Conservation (phyloP, 768 basidiomycete genomes). For the Hypholoma fasciculare region DNA sequence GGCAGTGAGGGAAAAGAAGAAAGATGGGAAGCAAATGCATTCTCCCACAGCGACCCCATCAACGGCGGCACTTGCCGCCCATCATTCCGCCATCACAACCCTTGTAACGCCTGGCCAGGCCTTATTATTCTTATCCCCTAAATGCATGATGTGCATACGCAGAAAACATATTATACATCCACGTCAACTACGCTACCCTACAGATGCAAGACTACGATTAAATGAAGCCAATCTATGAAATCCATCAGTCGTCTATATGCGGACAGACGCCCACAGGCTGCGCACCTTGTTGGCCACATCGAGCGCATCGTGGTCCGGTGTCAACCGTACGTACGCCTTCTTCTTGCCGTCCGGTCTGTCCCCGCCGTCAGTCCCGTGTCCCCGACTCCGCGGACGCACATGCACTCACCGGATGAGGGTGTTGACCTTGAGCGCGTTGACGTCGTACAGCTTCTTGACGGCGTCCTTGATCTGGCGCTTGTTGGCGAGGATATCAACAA, state of each 20-base stretch:
- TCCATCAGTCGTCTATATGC: not conserved
- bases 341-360: slow-evolving; percentile 95
- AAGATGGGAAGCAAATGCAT: slow-evolving; percentile 6
- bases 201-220: slow-evolving; percentile 37
- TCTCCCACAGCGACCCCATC: slow-evolving; percentile 3
- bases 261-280: not conserved
- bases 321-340: slow-evolving; percentile 97
- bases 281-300: slow-evolving; percentile 96
- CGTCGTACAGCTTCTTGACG: slow-evolving; percentile 98
- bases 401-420: slow-evolving; percentile 88
- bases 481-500: slow-evolving; percentile 93
- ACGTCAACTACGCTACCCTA: slow-evolving; percentile 1
- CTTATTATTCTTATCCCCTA: not conserved
- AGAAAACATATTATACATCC: not conserved
- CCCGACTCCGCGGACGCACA: not conserved
- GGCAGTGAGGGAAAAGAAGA: slow-evolving; percentile 14
- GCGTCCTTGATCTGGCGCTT: slow-evolving; percentile 99
- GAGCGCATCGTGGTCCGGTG: slow-evolving; percentile 93
- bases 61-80: slow-evolving; percentile 6
- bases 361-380: not conserved
- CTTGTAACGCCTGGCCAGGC: not conserved
- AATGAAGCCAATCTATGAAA: slow-evolving; percentile 86
- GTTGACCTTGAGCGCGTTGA: slow-evolving; percentile 95
- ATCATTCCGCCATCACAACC: not conserved
- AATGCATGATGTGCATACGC: not conserved